Evolutionary conservation across 192 early-diverging fungal genomes (phyloP), one percentile per base, ranked within the genome.

Genomic region (Rhizoclosmatium sp.): DNA sequence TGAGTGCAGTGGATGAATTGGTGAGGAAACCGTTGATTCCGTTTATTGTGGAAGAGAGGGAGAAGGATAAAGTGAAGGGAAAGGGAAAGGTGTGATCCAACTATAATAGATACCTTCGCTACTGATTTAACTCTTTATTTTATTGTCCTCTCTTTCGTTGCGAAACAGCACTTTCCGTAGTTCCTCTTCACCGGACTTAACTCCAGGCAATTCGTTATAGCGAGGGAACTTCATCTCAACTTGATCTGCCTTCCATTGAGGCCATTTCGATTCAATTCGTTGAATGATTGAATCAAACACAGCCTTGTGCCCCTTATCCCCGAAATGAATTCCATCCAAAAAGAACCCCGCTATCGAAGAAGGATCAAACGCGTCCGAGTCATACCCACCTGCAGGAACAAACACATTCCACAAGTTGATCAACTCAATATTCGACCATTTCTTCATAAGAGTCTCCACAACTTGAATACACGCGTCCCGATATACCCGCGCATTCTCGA

Each of bases 391-490:
- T 19, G 12, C 21, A 16, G 56, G 59, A 19, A 81, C 58, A 44
- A 71, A 47, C 54, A 68, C 58, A 7, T 62, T 42, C 81, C 81
- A 82, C 40, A 65, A 51, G 47, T 82, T 61, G 21, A 82, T 47
- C 59, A 73, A 40, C 23, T 59, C 44, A 31, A 82, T 61, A 21
- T 59, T 10, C 40, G 16, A 21, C 61, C 61, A 23, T 39, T 64
- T 64, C 61, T 31, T 12, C 10, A 39, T 31, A 12, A 64, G 7
- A 62, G 58, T 48, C 14, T 39, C 41, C 3, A 75, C 75, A 39
- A 78, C 75, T 5, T 73, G 70, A 16, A 72, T 16, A 70, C 81
- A 82, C 19, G 81, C 76, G 51, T 82, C 70, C 39, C 60, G 59
- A 59, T 74, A 82, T 10, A 12, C 4, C 2, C 70, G 70, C 12